Conservation (phyloP, 108 stramenopile species). For the Cyclostephanos tholiformis region DNA sequence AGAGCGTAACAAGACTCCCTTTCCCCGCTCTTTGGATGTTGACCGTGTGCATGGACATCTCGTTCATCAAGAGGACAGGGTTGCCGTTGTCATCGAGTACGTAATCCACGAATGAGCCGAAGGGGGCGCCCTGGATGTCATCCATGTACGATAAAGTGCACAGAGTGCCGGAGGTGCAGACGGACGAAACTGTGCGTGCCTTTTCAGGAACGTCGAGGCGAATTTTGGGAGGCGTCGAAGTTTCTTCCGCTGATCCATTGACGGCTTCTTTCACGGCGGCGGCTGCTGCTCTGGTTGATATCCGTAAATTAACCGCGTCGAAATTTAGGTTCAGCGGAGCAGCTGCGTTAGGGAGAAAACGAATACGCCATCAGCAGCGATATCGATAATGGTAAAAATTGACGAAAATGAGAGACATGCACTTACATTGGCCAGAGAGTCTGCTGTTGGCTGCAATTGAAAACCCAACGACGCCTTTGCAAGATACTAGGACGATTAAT, state of each 20-base stretch:
- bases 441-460: background rate
- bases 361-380: background rate
- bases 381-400: background rate
- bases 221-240: conserved; percentile 50
- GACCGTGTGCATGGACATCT: conserved; percentile 93
- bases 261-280: conserved; percentile 43
- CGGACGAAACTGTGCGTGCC: conserved; percentile 81
- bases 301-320: conserved; percentile 10
- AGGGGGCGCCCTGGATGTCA: conserved; percentile 89
- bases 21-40: conserved; percentile 74
- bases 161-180: conserved; percentile 86
- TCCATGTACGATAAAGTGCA: conserved; percentile 81
- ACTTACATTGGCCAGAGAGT: conserved; percentile 3
- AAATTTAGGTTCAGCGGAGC: conserved; percentile 5
- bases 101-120: conserved; percentile 96
- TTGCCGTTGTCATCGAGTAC: conserved; percentile 92
- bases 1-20: conserved; percentile 70
- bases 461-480: conserved; percentile 9
- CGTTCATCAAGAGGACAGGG: conserved; percentile 95
- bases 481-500: background rate
- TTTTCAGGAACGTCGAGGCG: conserved; percentile 87
- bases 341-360: background rate
- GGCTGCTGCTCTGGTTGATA: conserved; percentile 37
- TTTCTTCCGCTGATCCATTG: conserved; percentile 29
- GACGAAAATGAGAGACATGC: background rate